These are phyloP conservation scores for Alternaria alternata DNA, from an alignment of 2,329 filamentous ascomycete species.

Conservation along the genomic window DNA sequence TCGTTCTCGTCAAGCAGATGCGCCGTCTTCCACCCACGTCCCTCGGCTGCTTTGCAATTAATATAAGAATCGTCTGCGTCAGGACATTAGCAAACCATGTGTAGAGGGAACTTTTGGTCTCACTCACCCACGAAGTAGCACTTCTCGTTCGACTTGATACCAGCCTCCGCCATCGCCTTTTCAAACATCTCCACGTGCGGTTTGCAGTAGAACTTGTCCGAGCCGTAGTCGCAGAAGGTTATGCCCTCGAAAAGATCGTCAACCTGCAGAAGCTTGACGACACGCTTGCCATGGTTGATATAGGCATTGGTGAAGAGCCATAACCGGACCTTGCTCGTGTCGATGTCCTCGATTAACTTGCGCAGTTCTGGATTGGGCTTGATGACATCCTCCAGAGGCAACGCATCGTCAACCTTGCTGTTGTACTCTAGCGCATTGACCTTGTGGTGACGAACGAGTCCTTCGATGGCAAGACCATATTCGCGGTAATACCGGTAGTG, in stretches of 20 bases:
- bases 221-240: slow-evolving; percentile 90
- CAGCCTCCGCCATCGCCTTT: slow-evolving; percentile 88
- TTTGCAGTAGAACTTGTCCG: slow-evolving; percentile 82
- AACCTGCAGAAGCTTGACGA: slow-evolving; percentile 80
- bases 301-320: slow-evolving; percentile 99
- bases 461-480: slow-evolving; percentile 97
- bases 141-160: slow-evolving; percentile 69
- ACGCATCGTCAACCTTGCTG: slow-evolving; percentile 88
- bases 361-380: slow-evolving; percentile 79
- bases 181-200: slow-evolving; percentile 82
- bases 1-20: slow-evolving; percentile 85
- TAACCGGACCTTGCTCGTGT: slow-evolving; percentile 80
- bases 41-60: slow-evolving; percentile 80
- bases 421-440: slow-evolving; percentile 97
- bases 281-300: slow-evolving; percentile 82
- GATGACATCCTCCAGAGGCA: slow-evolving; percentile 86
- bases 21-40: slow-evolving; percentile 83
- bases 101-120: not conserved
- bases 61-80: slow-evolving; percentile 79
- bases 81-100: slow-evolving; percentile 18
- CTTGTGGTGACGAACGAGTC: slow-evolving; percentile 90
- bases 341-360: slow-evolving; percentile 80
- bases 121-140: slow-evolving; percentile 92
- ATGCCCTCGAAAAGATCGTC: slow-evolving; percentile 94
- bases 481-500: slow-evolving; percentile 93